Base-by-base conservation (phyloP, 208 protist genomes). In the Naegleria lovaniensis region DNA sequence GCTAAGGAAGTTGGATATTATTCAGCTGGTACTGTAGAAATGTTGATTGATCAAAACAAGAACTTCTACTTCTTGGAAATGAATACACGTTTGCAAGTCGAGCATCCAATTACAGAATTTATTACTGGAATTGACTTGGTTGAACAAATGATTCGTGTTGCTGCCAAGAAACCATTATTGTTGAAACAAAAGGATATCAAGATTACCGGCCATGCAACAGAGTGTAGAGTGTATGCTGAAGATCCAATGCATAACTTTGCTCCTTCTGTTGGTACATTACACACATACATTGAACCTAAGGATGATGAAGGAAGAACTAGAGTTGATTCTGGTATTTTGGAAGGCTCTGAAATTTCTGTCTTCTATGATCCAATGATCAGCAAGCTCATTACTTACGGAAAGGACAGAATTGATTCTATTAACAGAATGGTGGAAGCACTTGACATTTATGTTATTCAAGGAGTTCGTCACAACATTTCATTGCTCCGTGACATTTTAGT, bases 311-410 rank as follows among this genome's bases (percentile, higher is more conserved):
- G 39, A 29, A 90, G 75, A 52, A 92, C 94, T 15, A 90, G 95
- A 43, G 86, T 94, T 29, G 96, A 97, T 91, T 90, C 93, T 16
- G 96, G 96, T 67, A 94, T 97, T 79, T 15, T 93, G 22, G 94
- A 96, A 90, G 94, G 96, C 29, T 67, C 90, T 85, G 95, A 97
- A 83, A 97, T 97, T 76, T 93, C 91, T 43, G 92, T 97, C 7
- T 96, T 93, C 93, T 98, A 98, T 92, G 96, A 98, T 91, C 96
- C 96, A 55, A 95, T 98, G 94, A 97, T 98, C 83, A 95, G 87
- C 83, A 98, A 98, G 94, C 92, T 97, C 9, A 90, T 95, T 89
- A 94, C 94, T 33, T 93, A 92, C 25, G 93, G 92, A 33, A 38
- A 52, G n/a, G 76, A 58, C n/a, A 91, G 94, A 33, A 22, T 58